Conservation (phyloP, 768 basidiomycete species). For the Myochromella boudieri region DNA sequence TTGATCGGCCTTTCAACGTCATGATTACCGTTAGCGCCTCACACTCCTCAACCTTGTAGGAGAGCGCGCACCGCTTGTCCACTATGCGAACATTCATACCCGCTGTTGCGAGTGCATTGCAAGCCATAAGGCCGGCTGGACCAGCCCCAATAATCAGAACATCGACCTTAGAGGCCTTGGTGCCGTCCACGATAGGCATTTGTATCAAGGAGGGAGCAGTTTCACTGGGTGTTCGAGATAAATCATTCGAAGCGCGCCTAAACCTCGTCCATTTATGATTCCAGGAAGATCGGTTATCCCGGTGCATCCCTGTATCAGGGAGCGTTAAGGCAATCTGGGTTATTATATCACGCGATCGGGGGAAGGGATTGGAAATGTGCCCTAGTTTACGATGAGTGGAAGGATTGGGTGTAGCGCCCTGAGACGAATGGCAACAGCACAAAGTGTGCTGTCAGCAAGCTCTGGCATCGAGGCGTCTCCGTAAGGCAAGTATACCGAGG, state of each 20-base stretch:
- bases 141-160: constrained; percentile 66
- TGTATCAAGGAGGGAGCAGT: not conserved
- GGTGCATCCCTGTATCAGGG: not conserved
- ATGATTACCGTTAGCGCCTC: constrained; percentile 1
- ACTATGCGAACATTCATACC: constrained; percentile 61
- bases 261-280: not conserved
- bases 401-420: too few species aligned
- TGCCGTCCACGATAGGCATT: constrained; percentile 24
- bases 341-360: not conserved
- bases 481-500: not conserved
- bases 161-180: constrained; percentile 45
- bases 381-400: not conserved
- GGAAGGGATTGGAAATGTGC: not conserved
- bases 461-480: too few species aligned
- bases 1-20: constrained; percentile 51
- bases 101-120: constrained; percentile 56
- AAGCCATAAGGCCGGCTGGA: constrained; percentile 66
- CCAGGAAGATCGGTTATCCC: not conserved
- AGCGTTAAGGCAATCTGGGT: too few species aligned
- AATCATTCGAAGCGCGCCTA: not conserved
- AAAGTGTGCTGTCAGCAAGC: too few species aligned
- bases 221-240: not conserved
- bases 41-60: not conserved
- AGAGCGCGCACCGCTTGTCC: constrained; percentile 47
- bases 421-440: too few species aligned